Percentiles rank a stretch among this genome's conserved stretches.
Conservation (phyloP, 371 early-diverging fungal genomes). For the Fennellomyces sp. region DNA sequence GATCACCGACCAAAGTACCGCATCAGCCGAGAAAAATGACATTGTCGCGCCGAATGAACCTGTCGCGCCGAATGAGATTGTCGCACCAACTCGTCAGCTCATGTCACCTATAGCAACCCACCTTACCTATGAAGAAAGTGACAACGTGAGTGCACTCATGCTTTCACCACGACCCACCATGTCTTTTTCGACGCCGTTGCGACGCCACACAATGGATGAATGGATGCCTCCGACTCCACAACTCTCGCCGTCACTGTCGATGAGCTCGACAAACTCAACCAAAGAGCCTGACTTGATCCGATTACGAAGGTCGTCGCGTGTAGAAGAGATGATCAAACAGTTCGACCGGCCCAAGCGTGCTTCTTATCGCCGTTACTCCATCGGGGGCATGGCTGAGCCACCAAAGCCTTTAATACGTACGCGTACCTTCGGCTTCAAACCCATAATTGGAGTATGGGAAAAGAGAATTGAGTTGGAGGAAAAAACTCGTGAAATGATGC, state of each 20-base stretch:
- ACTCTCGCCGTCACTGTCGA: constrained; percentile 16
- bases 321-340: constrained; percentile 19
- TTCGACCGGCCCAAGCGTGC: constrained; percentile 1
- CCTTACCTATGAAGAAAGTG: no score
- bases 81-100: background rate
- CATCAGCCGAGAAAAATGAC: no score
- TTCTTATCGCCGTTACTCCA: constrained; percentile 13
- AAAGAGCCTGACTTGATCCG: constrained; percentile 9
- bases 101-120: no score
- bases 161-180: constrained; percentile 4
- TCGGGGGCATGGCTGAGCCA: background rate
- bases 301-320: constrained; percentile 15
- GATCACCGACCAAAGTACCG: no score
- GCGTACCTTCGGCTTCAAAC: constrained; percentile 20
- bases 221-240: constrained; percentile 2
- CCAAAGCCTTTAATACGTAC: constrained; percentile 12
- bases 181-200: constrained; percentile 11
- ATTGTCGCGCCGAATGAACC: no score
- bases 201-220: background rate
- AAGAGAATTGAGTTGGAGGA: constrained; percentile 12
- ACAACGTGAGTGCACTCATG: no score
- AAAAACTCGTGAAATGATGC: background rate
- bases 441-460: constrained; percentile 20
- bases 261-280: constrained; percentile 6
- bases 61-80: no score